Evolutionary conservation across 1,284 basidiomycete species (phyloP).

Genomic region (Naganishia cerealis): DNA sequence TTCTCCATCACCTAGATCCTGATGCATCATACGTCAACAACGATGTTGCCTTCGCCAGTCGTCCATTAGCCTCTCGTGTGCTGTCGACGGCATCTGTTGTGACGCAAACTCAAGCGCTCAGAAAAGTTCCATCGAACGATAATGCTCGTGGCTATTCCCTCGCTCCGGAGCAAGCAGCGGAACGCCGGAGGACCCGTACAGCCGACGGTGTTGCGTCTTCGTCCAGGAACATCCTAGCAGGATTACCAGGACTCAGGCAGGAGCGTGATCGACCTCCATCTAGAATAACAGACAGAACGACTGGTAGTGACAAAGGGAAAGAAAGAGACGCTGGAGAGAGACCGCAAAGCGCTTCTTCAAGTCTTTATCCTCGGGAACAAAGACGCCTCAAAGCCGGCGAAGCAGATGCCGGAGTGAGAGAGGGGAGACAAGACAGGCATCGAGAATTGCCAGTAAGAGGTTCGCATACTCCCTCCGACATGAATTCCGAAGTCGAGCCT

Average conservation of each 20-base stretch:
- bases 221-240: conserved; percentile 7
- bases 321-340: conserved; percentile 2
- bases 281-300: conserved; percentile 13
- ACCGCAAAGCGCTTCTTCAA: conserved; percentile 3
- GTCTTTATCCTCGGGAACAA: not conserved
- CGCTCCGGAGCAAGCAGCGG: not conserved
- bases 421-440: not conserved
- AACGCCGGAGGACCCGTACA: not conserved
- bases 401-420: not conserved
- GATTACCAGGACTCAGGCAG: conserved; percentile 4
- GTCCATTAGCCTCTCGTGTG: conserved; percentile 9
- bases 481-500: not conserved
- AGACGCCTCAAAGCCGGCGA: conserved; percentile 1
- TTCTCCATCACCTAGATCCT: conserved; percentile 4
- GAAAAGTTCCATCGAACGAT: conserved; percentile 9
- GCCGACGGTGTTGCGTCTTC: not conserved
- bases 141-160: conserved; percentile 1
- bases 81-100: conserved; percentile 8
- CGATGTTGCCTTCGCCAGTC: conserved; percentile 17
- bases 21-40: conserved; percentile 23
- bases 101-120: not conserved
- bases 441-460: not conserved
- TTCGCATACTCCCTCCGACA: conserved; percentile 1
- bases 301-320: conserved; percentile 9
- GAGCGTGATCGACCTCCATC: conserved; percentile 18